Percentiles rank a stretch among this genome's conserved stretches.
These are phyloP conservation scores for Xanthoconium purpureum DNA, from an alignment of 768 basidiomycete species.

Conservation along the genomic window DNA sequence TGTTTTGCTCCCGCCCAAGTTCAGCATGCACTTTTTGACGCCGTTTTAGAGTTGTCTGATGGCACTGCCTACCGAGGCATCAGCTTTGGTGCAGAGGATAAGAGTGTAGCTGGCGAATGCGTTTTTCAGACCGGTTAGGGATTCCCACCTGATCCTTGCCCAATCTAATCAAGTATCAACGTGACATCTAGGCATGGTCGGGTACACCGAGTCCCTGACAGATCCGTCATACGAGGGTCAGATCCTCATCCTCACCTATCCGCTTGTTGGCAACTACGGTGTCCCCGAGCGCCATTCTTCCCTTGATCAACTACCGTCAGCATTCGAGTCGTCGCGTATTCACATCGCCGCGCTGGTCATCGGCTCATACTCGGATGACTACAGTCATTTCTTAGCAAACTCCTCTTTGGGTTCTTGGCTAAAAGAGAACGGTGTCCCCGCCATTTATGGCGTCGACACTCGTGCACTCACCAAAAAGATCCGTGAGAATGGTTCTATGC, in stretches of 20 bases:
- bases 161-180: constrained; percentile 13
- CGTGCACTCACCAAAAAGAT: constrained; percentile 95
- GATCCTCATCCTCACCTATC: constrained; percentile 96
- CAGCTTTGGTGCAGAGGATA: constrained; percentile 89
- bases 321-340: constrained; percentile 94
- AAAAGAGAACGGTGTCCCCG: constrained; percentile 91
- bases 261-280: constrained; percentile 95
- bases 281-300: constrained; percentile 67
- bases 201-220: constrained; percentile 96
- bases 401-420: constrained; percentile 91
- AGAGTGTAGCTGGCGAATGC: constrained; percentile 95
- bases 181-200: constrained; percentile 83
- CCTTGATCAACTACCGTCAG: constrained; percentile 56
- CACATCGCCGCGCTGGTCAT: constrained; percentile 91
- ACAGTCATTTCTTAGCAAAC: constrained; percentile 89
- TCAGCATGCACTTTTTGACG: constrained; percentile 40
- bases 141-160: constrained; percentile 6
- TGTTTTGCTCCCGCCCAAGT: constrained; percentile 30
- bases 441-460: constrained; percentile 94
- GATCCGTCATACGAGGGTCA: constrained; percentile 99
- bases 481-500: constrained; percentile 90
- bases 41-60: constrained; percentile 85
- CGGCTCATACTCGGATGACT: constrained; percentile 90
- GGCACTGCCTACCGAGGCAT: constrained; percentile 85
- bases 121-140: constrained; percentile 96